A percentile compares a stretch with the other conserved stretches of the same genome.
These are phyloP conservation scores for Ormosia semicastrata DNA, from an alignment of 306 rosid species.

Conservation along the genomic window DNA sequence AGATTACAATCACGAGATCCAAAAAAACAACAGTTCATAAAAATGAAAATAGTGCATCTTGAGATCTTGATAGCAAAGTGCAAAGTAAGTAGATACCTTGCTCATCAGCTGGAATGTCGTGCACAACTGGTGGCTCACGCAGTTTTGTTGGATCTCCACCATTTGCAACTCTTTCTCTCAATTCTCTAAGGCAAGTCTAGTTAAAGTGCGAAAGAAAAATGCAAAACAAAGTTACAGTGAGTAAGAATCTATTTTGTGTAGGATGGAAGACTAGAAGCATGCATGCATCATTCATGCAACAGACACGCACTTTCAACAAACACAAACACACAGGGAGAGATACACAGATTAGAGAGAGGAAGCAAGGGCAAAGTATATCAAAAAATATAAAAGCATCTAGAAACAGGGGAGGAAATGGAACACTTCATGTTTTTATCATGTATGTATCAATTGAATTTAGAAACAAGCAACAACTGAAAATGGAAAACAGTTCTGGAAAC, in stretches of 20 bases:
- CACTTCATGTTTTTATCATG: not conserved
- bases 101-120: constrained; percentile 40
- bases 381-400: not conserved
- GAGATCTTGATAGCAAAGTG: not conserved
- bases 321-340: not conserved
- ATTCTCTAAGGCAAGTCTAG: constrained; percentile 73
- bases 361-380: not conserved
- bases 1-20: not conserved
- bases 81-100: constrained; percentile 48
- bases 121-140: constrained; percentile 48
- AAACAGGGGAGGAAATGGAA: not conserved
- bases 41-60: not conserved
- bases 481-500: not conserved
- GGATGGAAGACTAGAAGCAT: not conserved
- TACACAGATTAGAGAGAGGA: not conserved
- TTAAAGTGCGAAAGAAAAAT: not conserved
- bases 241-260: not conserved
- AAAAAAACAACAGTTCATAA: not conserved
- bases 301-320: not conserved
- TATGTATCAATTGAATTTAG: not conserved
- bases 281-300: not conserved
- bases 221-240: not conserved
- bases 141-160: constrained; percentile 94
- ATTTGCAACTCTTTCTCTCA: constrained; percentile 88
- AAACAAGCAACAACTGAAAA: not conserved